Evolutionary conservation across 164 flowering plant genomes (phyloP).

Genomic region (Malania oleifera): DNA sequence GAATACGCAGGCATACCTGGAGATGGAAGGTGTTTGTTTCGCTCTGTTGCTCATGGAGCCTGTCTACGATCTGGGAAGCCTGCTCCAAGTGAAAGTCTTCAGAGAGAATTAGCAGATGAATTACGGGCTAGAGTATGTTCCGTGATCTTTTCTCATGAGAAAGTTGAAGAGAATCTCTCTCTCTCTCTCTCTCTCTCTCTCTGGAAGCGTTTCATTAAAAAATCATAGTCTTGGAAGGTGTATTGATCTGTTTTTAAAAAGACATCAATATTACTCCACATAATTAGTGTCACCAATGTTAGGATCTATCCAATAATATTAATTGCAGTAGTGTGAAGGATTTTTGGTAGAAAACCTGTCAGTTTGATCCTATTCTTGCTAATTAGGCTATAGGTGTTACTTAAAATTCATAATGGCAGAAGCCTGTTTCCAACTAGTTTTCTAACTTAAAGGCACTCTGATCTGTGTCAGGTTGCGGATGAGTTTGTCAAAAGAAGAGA

Average conservation of each 20-base stretch:
- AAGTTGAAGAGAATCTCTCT: too few relatives aligned
- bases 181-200: too few relatives aligned
- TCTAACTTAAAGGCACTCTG: neutral
- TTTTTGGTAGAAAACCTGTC: neutral
- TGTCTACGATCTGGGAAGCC: constrained; percentile 71
- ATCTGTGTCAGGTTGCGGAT: constrained; percentile 74
- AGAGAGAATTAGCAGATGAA: constrained; percentile 82
- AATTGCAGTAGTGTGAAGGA: neutral
- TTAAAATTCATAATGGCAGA: too few relatives aligned
- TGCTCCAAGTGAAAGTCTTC: constrained; percentile 60
- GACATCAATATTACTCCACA: too few relatives aligned
- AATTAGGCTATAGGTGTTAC: too few relatives aligned
- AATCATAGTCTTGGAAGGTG: neutral
- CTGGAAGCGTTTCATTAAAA: too few relatives aligned
- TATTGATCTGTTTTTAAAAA: neutral
- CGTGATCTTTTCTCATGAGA: neutral
- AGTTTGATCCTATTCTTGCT: neutral
- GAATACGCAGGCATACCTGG: constrained; percentile 90
- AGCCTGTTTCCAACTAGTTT: too few relatives aligned
- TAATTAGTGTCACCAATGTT: neutral
- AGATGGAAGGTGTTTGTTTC: constrained; percentile 95
- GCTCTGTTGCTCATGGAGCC: constrained; percentile 93
- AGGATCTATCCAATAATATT: neutral
- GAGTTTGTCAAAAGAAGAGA: constrained; percentile 81
- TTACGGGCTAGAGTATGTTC: constrained; percentile 60